phyloP scores from a whole-genome alignment of 352 stramenopile species.

The Phytophthora fragariaefolia region DNA sequence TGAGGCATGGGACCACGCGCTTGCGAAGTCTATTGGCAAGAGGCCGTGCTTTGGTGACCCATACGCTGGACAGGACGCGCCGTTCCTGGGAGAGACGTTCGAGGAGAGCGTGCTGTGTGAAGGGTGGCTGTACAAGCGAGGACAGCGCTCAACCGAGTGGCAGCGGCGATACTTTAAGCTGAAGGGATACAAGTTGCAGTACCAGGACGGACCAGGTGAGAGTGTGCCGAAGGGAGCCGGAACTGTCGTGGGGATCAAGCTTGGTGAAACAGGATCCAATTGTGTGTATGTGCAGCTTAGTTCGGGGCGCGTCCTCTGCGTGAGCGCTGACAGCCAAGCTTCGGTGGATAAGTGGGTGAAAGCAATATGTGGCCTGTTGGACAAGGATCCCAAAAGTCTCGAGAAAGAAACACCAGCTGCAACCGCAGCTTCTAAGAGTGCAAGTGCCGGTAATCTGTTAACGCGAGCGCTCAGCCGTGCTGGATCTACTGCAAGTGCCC shows the following conservation, averaged over 20 bases:
- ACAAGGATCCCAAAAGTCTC: conserved; percentile 46
- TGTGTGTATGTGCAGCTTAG: conserved; percentile 75
- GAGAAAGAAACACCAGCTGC: conserved; percentile 25
- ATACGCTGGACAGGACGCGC: conserved; percentile 59
- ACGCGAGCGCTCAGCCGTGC: conserved; percentile 41
- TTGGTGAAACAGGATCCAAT: conserved; percentile 53
- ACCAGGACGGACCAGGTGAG: conserved; percentile 68
- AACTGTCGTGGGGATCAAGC: conserved; percentile 62
- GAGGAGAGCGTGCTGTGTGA: conserved; percentile 63
- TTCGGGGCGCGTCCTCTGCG: conserved; percentile 63
- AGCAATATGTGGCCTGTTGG: conserved; percentile 61
- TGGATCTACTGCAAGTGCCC: conserved; percentile 31
- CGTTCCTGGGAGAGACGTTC: conserved; percentile 69
- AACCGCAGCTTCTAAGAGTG: conserved; percentile 5
- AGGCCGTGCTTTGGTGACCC: conserved; percentile 70
- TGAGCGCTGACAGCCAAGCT: conserved; percentile 63
- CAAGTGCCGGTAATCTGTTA: conserved; percentile 35
- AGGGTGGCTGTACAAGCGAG: conserved; percentile 79
- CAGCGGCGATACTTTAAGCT: conserved; percentile 82
- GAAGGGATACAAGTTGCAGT: conserved; percentile 63
- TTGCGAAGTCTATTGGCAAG: conserved; percentile 56
- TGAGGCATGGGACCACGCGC: conserved; percentile 73
- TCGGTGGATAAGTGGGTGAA: conserved; percentile 70
- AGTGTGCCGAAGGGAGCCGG: conserved; percentile 62
- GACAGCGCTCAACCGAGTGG: conserved; percentile 63